Evolutionary conservation across 139 green algal genomes (phyloP).

Genomic region (Chlamydomonas incerta): DNA sequence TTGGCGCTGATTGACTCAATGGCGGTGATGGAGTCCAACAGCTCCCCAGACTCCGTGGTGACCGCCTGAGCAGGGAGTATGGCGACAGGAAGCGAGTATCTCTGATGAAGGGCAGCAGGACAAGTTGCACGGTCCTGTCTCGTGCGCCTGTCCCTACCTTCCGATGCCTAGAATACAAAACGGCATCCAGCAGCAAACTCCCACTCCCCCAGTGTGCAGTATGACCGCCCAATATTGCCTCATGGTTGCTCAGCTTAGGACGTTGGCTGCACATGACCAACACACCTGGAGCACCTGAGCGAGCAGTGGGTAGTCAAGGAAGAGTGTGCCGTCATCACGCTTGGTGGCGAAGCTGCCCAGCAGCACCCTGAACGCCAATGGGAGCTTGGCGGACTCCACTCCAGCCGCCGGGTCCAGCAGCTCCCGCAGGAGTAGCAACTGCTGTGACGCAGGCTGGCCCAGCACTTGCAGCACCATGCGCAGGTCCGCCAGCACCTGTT

Average conservation of each 20-base stretch:
- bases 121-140: too few relatives aligned
- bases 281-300: slow-evolving; percentile 9
- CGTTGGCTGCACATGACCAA: too few relatives aligned
- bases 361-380: slow-evolving; percentile 4
- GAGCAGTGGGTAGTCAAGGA: slow-evolving; percentile 13
- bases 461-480: slow-evolving; percentile 24
- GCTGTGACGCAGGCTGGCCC: slow-evolving; percentile 2
- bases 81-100: slow-evolving; percentile 5
- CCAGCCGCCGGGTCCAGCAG: slow-evolving; percentile 11
- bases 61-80: too few relatives aligned
- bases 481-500: slow-evolving; percentile 20
- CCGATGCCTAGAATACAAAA: too few relatives aligned
- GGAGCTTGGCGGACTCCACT: neutral
- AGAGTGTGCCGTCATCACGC: neutral
- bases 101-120: too few relatives aligned
- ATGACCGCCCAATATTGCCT: too few relatives aligned
- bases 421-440: neutral
- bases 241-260: too few relatives aligned
- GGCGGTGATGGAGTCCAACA: neutral
- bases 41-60: too few relatives aligned
- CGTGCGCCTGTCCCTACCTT: too few relatives aligned
- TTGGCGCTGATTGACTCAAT: neutral
- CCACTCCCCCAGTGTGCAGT: too few relatives aligned
- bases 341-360: slow-evolving; percentile 1
- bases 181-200: too few relatives aligned